Conservation (phyloP, 192 early-diverging fungal species). For the Piromyces sp. region DNA sequence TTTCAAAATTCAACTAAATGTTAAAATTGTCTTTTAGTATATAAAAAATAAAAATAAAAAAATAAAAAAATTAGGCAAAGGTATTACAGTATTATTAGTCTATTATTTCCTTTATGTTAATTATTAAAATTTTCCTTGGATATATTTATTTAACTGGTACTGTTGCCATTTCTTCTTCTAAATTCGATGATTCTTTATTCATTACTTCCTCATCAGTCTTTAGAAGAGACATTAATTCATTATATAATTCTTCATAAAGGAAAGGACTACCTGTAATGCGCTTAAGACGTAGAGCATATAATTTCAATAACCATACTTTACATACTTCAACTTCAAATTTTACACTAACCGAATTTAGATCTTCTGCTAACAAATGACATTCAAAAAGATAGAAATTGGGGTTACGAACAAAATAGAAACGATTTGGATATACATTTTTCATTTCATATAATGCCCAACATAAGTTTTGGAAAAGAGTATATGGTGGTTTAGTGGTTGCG, state of each 20-base stretch:
- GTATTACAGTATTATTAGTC: too few relatives aligned
- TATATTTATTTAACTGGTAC: too few relatives aligned
- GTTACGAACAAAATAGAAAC: conserved; percentile 14
- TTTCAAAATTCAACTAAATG: too few relatives aligned
- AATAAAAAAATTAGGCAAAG: too few relatives aligned
- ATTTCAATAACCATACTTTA: conserved; percentile 37
- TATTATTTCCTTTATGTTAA: too few relatives aligned
- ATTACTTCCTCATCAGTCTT: background rate
- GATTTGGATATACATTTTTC: conserved; percentile 2
- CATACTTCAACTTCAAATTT: conserved; percentile 46
- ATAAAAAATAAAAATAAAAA: too few relatives aligned
- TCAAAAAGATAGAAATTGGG: conserved; percentile 28
- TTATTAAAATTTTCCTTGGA: too few relatives aligned
- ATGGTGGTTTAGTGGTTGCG: conserved; percentile 21
- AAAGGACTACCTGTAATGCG: conserved; percentile 24
- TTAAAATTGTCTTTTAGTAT: too few relatives aligned
- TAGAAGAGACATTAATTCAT: background rate
- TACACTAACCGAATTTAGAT: conserved; percentile 11
- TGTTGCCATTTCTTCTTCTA: too few relatives aligned
- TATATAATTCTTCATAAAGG: conserved; percentile 32
- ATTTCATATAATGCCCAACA: conserved; percentile 26
- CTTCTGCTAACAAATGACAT: conserved; percentile 13
- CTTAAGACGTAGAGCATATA: conserved; percentile 37
- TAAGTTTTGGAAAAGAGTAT: conserved; percentile 36
- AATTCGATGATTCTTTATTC: too few relatives aligned